These are phyloP conservation scores for Fusarium liriodendri DNA, from an alignment of 2,329 filamentous ascomycete species.

Conservation along the genomic window DNA sequence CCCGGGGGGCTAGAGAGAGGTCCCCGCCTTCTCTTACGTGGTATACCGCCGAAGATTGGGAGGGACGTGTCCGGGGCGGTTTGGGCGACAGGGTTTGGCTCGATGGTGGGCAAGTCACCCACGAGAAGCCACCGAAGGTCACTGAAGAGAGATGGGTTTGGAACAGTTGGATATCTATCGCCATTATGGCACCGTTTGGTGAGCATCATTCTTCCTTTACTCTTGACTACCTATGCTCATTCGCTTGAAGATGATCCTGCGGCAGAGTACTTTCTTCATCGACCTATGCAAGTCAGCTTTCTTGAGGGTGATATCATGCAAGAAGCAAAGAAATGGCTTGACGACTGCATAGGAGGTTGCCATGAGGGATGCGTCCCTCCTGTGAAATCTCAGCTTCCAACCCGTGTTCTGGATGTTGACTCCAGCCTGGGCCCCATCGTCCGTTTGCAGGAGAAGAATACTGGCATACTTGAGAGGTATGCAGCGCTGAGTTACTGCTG, in stretches of 20 bases:
- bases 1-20: background rate
- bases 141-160: background rate
- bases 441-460: background rate
- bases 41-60: background rate
- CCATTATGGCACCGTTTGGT: background rate
- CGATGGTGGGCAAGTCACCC: background rate
- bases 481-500: background rate
- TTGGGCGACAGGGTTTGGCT: slow-evolving; percentile 1
- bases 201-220: background rate
- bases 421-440: background rate
- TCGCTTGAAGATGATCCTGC: background rate
- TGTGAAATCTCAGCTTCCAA: background rate
- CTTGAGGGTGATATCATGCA: background rate
- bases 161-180: background rate
- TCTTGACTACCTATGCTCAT: background rate
- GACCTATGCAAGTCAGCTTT: background rate
- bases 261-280: background rate
- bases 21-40: background rate
- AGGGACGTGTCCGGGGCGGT: background rate
- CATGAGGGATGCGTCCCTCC: slow-evolving; percentile 3
- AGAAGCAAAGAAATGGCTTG: background rate
- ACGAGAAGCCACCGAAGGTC: background rate
- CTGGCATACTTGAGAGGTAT: background rate
- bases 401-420: background rate
- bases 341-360: background rate